Conservation (phyloP, 495 filamentous ascomycete species). For the Cryomyces antarcticus region DNA sequence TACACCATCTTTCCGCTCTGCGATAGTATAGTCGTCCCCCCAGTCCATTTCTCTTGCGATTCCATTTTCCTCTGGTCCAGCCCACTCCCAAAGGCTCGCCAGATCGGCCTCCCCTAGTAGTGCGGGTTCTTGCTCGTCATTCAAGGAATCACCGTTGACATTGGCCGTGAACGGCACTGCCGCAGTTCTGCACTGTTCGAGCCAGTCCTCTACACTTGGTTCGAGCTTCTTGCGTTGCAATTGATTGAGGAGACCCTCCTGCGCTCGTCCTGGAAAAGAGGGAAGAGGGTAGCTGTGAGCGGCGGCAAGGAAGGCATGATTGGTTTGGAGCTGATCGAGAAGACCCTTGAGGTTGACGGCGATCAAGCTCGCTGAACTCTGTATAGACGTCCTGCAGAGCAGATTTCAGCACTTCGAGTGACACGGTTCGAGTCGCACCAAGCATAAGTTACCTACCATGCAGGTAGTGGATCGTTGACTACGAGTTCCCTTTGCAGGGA, state of each 20-base stretch:
- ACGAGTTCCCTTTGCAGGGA: constrained; percentile 36
- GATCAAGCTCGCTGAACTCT: constrained; percentile 4
- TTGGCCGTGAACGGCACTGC: constrained; percentile 5
- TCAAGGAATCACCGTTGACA: not conserved
- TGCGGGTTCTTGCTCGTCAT: constrained; percentile 1
- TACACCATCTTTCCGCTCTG: constrained; percentile 44
- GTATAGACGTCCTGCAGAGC: constrained; percentile 8
- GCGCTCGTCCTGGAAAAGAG: constrained; percentile 50
- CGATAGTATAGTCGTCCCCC: constrained; percentile 39
- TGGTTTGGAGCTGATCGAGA: constrained; percentile 1
- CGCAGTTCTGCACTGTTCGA: constrained; percentile 34
- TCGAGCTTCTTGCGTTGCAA: constrained; percentile 68
- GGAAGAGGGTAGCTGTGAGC: constrained; percentile 47
- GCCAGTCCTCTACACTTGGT: constrained; percentile 49
- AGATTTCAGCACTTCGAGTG: no score
- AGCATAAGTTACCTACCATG: constrained; percentile 26
- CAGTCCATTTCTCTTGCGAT: constrained; percentile 9
- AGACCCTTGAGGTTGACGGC: constrained; percentile 4
- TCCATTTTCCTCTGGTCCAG: constrained; percentile 24
- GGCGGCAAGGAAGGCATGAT: constrained; percentile 6
- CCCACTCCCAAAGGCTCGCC: constrained; percentile 13
- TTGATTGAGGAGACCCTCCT: constrained; percentile 38
- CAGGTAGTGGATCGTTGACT: constrained; percentile 34
- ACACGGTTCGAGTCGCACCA: no score
- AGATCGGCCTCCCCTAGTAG: constrained; percentile 9